Evolutionary conservation across 1,284 basidiomycete genomes (phyloP).

Genomic region (Microbotryum saponariae): DNA sequence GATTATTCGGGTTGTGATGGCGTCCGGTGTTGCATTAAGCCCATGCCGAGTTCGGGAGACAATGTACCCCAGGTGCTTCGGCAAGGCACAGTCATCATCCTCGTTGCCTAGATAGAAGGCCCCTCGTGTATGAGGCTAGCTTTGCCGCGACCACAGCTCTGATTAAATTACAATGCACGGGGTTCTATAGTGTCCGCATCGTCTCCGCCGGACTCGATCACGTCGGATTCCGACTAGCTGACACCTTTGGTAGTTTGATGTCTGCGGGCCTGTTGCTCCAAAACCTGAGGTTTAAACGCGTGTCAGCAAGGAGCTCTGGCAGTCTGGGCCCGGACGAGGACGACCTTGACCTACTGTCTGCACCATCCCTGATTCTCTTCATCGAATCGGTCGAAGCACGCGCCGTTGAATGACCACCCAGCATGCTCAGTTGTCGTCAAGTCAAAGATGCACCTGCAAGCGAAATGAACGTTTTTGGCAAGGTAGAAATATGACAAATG

Average conservation of each 20-base stretch:
- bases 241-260: conserved; percentile 8
- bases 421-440: conserved; percentile 14
- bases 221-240: too few relatives aligned
- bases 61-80: too few relatives aligned
- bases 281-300: neutral
- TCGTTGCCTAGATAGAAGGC: too few relatives aligned
- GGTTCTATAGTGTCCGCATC: too few relatives aligned
- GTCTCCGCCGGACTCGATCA: too few relatives aligned
- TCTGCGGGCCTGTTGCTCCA: conserved; percentile 14
- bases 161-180: too few relatives aligned
- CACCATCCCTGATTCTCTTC: conserved; percentile 12
- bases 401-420: conserved; percentile 22
- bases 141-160: too few relatives aligned
- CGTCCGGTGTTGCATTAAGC: too few relatives aligned
- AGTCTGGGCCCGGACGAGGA: neutral
- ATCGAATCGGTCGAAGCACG: conserved; percentile 14
- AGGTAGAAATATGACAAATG: neutral
- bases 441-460: conserved; percentile 20
- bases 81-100: too few relatives aligned
- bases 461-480: neutral
- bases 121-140: too few relatives aligned
- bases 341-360: conserved; percentile 11
- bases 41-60: too few relatives aligned
- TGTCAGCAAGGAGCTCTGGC: neutral
- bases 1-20: too few relatives aligned